Evolutionary conservation across 1,284 basidiomycete species (phyloP).

Genomic region (Cerrena zonata): DNA sequence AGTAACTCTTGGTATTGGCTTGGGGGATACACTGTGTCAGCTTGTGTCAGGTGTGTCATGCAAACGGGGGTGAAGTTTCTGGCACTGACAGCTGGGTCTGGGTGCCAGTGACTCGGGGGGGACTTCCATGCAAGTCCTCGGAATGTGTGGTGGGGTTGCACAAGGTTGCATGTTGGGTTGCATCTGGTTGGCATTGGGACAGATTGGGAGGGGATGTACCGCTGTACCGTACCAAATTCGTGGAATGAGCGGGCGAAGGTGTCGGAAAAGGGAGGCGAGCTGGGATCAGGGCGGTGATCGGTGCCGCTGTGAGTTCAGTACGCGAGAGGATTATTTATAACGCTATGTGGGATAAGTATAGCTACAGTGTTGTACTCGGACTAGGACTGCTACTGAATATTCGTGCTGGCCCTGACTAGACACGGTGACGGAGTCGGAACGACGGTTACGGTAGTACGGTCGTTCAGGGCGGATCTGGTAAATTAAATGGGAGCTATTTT

Average conservation of each 20-base stretch:
- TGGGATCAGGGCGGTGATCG: neutral
- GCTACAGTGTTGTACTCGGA: no score
- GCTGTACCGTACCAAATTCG: no score
- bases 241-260: neutral
- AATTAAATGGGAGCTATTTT: neutral
- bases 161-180: neutral
- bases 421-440: no score
- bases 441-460: no score
- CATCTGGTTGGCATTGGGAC: no score
- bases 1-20: neutral
- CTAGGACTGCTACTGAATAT: no score
- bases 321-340: no score
- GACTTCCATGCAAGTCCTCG: neutral
- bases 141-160: neutral
- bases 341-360: no score
- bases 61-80: neutral
- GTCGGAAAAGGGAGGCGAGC: neutral
- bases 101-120: neutral
- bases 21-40: neutral
- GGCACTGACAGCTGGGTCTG: neutral
- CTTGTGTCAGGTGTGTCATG: neutral
- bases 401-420: no score
- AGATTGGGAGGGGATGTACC: no score
- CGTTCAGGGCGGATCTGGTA: neutral
- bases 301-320: no score